A percentile compares a stretch with the other conserved stretches of the same genome.
Evolutionary conservation across 192 early-diverging fungal genomes (phyloP).

Genomic region (Gamsiella multidivaricata): DNA sequence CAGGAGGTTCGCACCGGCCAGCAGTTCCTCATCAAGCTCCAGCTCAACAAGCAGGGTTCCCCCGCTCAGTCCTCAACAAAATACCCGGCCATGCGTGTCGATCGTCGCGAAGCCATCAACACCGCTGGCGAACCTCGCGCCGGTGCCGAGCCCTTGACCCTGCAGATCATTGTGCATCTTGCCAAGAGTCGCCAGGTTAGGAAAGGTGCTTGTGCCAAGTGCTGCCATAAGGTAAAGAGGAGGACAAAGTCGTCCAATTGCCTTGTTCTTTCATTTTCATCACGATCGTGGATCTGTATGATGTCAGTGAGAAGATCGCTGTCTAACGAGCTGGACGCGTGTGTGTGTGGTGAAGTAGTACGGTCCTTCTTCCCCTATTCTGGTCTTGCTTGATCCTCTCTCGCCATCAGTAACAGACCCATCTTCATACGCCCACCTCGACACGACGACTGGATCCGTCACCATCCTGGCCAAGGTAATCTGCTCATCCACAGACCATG

Average conservation of each 20-base stretch:
- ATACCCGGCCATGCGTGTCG: conserved; percentile 45
- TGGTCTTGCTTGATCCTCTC: conserved; percentile 39
- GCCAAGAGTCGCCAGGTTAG: conserved; percentile 37
- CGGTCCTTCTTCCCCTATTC: conserved; percentile 42
- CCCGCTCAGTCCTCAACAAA: not conserved
- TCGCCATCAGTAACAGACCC: conserved; percentile 44
- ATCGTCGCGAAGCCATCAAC: conserved; percentile 49
- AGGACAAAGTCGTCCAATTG: not conserved
- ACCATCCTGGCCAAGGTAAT: conserved; percentile 45
- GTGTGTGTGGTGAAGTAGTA: conserved; percentile 15
- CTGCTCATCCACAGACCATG: conserved; percentile 48
- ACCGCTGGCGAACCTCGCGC: conserved; percentile 47
- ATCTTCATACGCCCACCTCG: conserved; percentile 32
- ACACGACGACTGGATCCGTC: conserved; percentile 33
- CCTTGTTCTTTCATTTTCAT: not conserved
- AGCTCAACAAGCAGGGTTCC: conserved; percentile 14
- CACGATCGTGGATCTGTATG: not conserved
- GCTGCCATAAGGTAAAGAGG: conserved; percentile 47
- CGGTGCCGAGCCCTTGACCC: conserved; percentile 29
- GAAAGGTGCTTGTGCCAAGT: conserved; percentile 48
- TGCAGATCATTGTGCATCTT: conserved; percentile 47
- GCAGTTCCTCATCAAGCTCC: conserved; percentile 45
- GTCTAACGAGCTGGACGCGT: not conserved
- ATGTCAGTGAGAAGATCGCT: no score
- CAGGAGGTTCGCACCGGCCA: conserved; percentile 46